These are phyloP conservation scores for Globisporangium ultimum DNA, from an alignment of 352 stramenopile genomes.

Conservation along the genomic window DNA sequence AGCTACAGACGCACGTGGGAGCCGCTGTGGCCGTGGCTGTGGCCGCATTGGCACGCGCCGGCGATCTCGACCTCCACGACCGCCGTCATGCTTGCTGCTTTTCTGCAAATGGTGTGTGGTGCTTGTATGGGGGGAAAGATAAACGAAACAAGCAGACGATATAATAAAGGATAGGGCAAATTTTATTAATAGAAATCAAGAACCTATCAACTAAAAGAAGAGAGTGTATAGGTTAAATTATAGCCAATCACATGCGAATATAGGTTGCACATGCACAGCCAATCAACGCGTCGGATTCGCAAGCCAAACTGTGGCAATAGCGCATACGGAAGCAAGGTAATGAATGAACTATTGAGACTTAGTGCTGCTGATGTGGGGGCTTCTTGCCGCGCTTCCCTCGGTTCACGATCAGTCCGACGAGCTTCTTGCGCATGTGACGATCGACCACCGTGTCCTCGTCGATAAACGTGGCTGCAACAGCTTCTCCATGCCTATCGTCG, in stretches of 20 bases:
- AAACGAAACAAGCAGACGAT: too few relatives aligned
- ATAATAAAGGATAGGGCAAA: background rate
- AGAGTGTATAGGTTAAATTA: conserved; percentile 6
- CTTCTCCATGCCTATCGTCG: conserved; percentile 18
- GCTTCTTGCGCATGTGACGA: conserved; percentile 78
- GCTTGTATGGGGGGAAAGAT: too few relatives aligned
- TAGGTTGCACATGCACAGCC: background rate
- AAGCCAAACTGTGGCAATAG: conserved; percentile 6
- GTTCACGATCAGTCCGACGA: conserved; percentile 79
- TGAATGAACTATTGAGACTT: background rate
- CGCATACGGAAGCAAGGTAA: background rate
- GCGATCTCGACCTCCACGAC: conserved; percentile 20
- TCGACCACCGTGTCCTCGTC: conserved; percentile 72
- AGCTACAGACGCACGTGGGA: background rate
- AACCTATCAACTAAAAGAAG: conserved; percentile 4
- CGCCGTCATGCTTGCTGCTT: conserved; percentile 8
- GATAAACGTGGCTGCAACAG: background rate
- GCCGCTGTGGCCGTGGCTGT: conserved; percentile 20
- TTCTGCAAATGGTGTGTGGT: background rate
- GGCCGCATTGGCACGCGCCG: conserved; percentile 27
- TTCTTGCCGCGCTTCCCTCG: conserved; percentile 74
- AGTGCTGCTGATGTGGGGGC: conserved; percentile 19
- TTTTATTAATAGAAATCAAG: conserved; percentile 4
- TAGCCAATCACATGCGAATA: conserved; percentile 1
- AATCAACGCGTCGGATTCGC: background rate